Conservation (phyloP, 805 yeast genomes). For the Blastobotrys parvus region DNA sequence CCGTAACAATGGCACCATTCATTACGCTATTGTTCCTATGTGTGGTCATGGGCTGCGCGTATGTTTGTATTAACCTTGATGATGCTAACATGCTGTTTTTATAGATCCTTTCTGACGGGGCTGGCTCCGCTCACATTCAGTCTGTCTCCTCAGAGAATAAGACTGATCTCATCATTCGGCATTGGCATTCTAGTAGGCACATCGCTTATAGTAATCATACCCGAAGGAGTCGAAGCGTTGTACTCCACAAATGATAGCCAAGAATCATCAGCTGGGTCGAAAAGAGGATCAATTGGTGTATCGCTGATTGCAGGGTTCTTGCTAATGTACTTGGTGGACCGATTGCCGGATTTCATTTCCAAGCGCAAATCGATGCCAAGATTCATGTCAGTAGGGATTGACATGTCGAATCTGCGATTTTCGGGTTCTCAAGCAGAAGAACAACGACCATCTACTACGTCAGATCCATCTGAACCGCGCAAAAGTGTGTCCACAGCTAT, state of each 20-base stretch:
- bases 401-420: conserved; percentile 22
- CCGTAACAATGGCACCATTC: conserved; percentile 14
- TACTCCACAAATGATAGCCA: conserved; percentile 14
- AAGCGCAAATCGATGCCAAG: conserved; percentile 2
- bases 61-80: conserved; percentile 6
- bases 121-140: conserved; percentile 26
- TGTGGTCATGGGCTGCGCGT: conserved; percentile 23
- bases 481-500: conserved; percentile 42
- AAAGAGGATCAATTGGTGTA: conserved; percentile 34
- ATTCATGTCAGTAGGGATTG: conserved; percentile 17
- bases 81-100: not conserved
- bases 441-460: not conserved
- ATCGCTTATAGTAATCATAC: conserved; percentile 49
- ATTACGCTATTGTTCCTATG: conserved; percentile 22
- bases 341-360: conserved; percentile 22
- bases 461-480: conserved; percentile 19
- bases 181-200: conserved; percentile 57
- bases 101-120: conserved; percentile 25
- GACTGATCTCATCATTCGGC: conserved; percentile 42
- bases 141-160: conserved; percentile 27
- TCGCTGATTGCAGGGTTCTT: conserved; percentile 47
- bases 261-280: conserved; percentile 5
- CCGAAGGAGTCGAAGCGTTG: conserved; percentile 52
- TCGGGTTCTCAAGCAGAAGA: not conserved
- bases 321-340: conserved; percentile 44